A percentile compares a stretch with the other conserved stretches of the same genome.
phyloP scores from a whole-genome alignment of 129 eudicot species.

The Dittrichia graveolens region DNA sequence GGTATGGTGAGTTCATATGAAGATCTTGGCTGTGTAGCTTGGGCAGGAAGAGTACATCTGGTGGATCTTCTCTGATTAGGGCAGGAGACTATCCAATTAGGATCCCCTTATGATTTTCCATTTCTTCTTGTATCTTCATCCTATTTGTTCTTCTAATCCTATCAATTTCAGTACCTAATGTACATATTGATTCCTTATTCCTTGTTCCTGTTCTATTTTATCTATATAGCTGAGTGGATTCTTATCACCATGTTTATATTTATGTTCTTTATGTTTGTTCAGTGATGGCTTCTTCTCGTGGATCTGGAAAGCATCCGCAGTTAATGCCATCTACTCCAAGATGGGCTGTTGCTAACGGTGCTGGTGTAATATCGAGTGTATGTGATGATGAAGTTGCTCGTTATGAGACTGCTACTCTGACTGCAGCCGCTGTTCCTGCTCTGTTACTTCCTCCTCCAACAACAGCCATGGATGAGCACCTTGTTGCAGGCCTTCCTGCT shows the following conservation, averaged over 20 bases:
- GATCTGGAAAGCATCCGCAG: slow-evolving; percentile 97
- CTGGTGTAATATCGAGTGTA: slow-evolving; percentile 94
- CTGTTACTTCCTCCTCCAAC: slow-evolving; percentile 98
- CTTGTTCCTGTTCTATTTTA: too few species aligned
- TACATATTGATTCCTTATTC: too few species aligned
- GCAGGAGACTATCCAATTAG: too few species aligned
- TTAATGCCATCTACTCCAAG: slow-evolving; percentile 91
- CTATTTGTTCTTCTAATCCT: too few species aligned
- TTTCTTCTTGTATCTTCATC: too few species aligned
- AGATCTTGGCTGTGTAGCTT: too few species aligned
- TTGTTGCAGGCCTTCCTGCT: slow-evolving; percentile 95
- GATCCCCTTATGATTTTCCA: too few species aligned
- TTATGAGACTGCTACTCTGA: slow-evolving; percentile 89
- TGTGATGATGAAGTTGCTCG: slow-evolving; percentile 97
- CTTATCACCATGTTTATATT: not conserved
- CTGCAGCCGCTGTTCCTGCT: slow-evolving; percentile 98
- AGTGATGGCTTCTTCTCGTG: slow-evolving; percentile 74
- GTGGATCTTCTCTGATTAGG: too few species aligned
- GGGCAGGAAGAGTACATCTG: too few species aligned
- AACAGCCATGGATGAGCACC: slow-evolving; percentile 96
- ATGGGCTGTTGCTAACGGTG: slow-evolving; percentile 99
- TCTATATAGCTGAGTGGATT: too few species aligned
- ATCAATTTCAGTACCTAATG: too few species aligned
- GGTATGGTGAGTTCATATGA: too few species aligned
- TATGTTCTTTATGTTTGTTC: not conserved